phyloP scores from a whole-genome alignment of 768 basidiomycete genomes.

The Serendipita indica region DNA sequence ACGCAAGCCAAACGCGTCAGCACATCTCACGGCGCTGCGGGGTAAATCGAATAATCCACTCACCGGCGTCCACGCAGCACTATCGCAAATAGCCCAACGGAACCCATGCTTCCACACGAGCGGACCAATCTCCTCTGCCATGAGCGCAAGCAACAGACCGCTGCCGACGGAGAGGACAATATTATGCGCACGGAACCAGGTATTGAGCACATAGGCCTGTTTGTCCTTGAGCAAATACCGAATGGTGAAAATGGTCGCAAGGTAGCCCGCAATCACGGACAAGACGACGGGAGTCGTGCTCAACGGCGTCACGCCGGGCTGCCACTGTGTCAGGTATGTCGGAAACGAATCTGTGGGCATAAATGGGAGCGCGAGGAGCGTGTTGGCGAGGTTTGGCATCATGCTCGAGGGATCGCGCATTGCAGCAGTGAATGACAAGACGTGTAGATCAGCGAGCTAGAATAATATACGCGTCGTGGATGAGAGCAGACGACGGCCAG shows the following conservation, averaged over 20 bases:
- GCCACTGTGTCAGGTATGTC: slow-evolving; percentile 42
- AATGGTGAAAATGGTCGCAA: slow-evolving; percentile 75
- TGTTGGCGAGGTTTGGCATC: slow-evolving; percentile 63
- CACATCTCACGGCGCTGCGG: background rate
- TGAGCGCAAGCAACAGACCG: slow-evolving; percentile 67
- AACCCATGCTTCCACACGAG: slow-evolving; percentile 55
- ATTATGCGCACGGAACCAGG: slow-evolving; percentile 84
- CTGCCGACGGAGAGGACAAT: slow-evolving; percentile 74
- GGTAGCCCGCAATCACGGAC: slow-evolving; percentile 59
- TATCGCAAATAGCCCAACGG: slow-evolving; percentile 65
- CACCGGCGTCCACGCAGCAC: slow-evolving; percentile 74
- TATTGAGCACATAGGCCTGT: slow-evolving; percentile 57
- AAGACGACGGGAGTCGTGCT: slow-evolving; percentile 61
- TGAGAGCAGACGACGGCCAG: slow-evolving; percentile 15
- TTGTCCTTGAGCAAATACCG: slow-evolving; percentile 65
- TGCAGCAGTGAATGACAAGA: slow-evolving; percentile 2
- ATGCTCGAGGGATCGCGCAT: too few relatives aligned
- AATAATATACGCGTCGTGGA: slow-evolving; percentile 10
- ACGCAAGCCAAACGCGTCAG: background rate
- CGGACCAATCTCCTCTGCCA: slow-evolving; percentile 83
- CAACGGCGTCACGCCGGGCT: slow-evolving; percentile 62
- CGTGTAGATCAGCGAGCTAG: background rate
- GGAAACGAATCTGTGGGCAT: slow-evolving; percentile 37
- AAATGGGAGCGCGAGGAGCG: slow-evolving; percentile 34
- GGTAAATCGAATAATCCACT: slow-evolving; percentile 22